Conservation (phyloP, 768 basidiomycete species). For the Roridomyces roridus region DNA sequence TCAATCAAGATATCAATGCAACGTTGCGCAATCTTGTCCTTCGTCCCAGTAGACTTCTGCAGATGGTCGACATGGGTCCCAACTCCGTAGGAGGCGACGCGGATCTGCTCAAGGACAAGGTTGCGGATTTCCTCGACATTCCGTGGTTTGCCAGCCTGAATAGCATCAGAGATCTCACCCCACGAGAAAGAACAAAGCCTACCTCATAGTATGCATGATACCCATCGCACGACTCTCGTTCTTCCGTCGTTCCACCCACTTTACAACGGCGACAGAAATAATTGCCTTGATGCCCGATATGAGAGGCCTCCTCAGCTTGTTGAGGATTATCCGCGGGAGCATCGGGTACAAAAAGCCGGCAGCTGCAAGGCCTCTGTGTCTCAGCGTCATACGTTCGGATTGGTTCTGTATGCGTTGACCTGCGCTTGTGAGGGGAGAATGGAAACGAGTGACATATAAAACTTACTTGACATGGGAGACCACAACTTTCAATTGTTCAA, state of each 20-base stretch:
- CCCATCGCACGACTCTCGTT: conserved; percentile 6
- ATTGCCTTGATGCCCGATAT: conserved; percentile 19
- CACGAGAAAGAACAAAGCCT: background rate
- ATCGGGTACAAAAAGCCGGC: conserved; percentile 1
- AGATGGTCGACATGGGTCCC: background rate
- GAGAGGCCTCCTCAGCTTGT: conserved; percentile 23
- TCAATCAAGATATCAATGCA: background rate
- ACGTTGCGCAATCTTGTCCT: conserved; percentile 13
- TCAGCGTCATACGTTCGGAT: conserved; percentile 11
- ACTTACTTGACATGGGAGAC: no score
- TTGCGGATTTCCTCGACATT: background rate
- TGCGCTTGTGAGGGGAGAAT: no score
- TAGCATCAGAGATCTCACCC: no score
- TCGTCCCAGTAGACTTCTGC: background rate
- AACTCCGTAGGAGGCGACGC: background rate
- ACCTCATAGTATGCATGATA: conserved; percentile 9
- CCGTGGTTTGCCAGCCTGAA: conserved; percentile 5
- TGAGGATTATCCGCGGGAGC: conserved; percentile 27
- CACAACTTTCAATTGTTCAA: conserved; percentile 33
- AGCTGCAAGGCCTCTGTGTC: conserved; percentile 1
- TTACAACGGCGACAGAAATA: conserved; percentile 17
- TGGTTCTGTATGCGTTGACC: conserved; percentile 7
- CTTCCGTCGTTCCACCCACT: conserved; percentile 11
- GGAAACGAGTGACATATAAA: no score
- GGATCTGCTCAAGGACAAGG: background rate